phyloP scores from a whole-genome alignment of 331 rosid genomes.

The Malus hybrid region DNA sequence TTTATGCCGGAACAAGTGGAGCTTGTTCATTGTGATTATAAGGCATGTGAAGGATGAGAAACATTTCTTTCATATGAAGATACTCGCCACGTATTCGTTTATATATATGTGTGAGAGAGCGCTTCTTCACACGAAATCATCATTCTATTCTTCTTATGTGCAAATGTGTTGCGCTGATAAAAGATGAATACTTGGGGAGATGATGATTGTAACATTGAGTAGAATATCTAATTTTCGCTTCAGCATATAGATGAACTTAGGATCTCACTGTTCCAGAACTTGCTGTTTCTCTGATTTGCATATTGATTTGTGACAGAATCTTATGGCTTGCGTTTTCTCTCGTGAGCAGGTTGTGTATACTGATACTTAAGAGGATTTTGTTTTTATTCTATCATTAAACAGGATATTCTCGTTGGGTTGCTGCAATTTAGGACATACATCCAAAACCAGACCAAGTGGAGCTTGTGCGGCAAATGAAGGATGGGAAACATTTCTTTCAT shows the following conservation, averaged over 20 bases:
- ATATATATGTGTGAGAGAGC: neutral
- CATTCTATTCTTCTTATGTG: neutral
- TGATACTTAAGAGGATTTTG: neutral
- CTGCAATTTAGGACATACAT: conserved; percentile 6
- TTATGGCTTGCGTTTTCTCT: neutral
- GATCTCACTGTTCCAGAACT: neutral
- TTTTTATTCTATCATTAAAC: conserved; percentile 7
- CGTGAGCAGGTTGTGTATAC: neutral
- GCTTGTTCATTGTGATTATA: conserved; percentile 79
- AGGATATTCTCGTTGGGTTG: conserved; percentile 96
- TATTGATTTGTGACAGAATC: neutral
- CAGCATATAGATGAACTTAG: neutral
- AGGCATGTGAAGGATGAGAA: conserved; percentile 98
- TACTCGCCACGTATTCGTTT: conserved; percentile 59
- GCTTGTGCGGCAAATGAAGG: conserved; percentile 19
- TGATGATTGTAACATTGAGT: neutral
- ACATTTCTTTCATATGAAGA: conserved; percentile 95
- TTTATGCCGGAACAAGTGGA: conserved; percentile 35
- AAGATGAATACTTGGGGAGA: neutral
- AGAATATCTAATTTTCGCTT: neutral
- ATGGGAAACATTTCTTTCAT: conserved; percentile 97
- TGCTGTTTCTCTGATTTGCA: neutral
- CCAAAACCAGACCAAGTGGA: no score
- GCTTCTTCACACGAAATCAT: neutral
- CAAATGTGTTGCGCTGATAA: neutral